A percentile compares a stretch with the other conserved stretches of the same genome.
Conservation (phyloP, 352 stramenopile species). For the Globisporangium nagaii region DNA sequence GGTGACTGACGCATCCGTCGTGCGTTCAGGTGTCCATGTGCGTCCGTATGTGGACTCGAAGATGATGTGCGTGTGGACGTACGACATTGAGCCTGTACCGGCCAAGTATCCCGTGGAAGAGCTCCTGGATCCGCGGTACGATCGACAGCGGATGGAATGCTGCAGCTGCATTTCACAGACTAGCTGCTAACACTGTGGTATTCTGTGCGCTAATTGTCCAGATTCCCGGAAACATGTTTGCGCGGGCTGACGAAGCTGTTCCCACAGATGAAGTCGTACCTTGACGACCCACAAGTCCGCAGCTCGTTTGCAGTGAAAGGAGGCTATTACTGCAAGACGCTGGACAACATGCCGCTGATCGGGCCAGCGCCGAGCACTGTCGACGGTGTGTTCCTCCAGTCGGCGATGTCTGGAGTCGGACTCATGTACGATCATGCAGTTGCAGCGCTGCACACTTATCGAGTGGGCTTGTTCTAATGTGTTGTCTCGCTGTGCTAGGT, state of each 20-base stretch:
- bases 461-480: not conserved
- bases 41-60: slow-evolving; percentile 54
- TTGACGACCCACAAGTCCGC: slow-evolving; percentile 44
- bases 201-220: slow-evolving; percentile 9
- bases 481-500: slow-evolving; percentile 19
- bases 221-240: slow-evolving; percentile 66
- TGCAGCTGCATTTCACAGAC: no score
- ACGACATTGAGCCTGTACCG: slow-evolving; percentile 57
- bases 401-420: slow-evolving; percentile 64
- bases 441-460: not conserved
- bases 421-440: slow-evolving; percentile 74
- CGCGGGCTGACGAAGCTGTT: slow-evolving; percentile 53
- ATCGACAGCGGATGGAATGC: not conserved
- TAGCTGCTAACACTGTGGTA: not conserved
- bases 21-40: slow-evolving; percentile 49
- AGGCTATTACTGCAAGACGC: slow-evolving; percentile 78
- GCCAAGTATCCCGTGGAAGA: slow-evolving; percentile 64
- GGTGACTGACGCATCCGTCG: not conserved
- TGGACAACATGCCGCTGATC: slow-evolving; percentile 73
- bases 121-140: slow-evolving; percentile 46
- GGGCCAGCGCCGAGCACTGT: slow-evolving; percentile 50
- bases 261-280: slow-evolving; percentile 57
- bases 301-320: slow-evolving; percentile 67
- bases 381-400: slow-evolving; percentile 61
- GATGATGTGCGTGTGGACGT: slow-evolving; percentile 77